These are phyloP conservation scores for Ilyonectria sp. DNA, from an alignment of 2,329 filamentous ascomycete species.

Conservation along the genomic window DNA sequence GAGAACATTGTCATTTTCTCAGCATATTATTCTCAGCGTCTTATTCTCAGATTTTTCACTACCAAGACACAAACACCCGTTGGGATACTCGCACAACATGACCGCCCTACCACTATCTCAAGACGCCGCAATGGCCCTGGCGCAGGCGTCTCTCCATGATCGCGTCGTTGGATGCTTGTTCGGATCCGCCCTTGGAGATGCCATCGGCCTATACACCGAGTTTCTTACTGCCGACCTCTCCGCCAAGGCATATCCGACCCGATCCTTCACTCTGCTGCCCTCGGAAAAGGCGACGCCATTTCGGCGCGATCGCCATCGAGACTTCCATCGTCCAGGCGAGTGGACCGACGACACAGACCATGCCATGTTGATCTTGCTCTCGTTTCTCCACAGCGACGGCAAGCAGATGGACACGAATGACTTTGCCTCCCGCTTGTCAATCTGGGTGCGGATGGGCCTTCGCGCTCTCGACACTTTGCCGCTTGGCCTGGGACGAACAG, in stretches of 20 bases:
- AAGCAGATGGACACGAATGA: conserved; percentile 54
- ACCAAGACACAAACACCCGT: background rate
- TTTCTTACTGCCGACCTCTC: conserved; percentile 59
- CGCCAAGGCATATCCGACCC: conserved; percentile 53
- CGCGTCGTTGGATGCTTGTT: conserved; percentile 62
- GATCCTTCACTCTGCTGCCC: conserved; percentile 58
- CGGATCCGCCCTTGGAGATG: conserved; percentile 68
- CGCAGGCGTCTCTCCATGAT: conserved; percentile 50
- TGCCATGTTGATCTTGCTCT: conserved; percentile 64
- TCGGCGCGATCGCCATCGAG: conserved; percentile 61
- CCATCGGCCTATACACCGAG: conserved; percentile 69
- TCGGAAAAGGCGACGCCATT: conserved; percentile 56
- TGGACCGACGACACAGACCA: conserved; percentile 73
- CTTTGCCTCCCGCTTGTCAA: conserved; percentile 61
- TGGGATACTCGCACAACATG: conserved; percentile 26
- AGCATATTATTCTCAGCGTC: background rate
- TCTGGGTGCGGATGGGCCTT: conserved; percentile 65
- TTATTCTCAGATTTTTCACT: background rate
- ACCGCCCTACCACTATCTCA: conserved; percentile 29
- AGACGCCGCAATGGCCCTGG: conserved; percentile 37
- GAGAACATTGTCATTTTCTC: no score
- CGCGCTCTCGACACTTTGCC: conserved; percentile 62
- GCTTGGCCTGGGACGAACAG: conserved; percentile 63
- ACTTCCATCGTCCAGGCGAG: conserved; percentile 57
- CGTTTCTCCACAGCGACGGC: conserved; percentile 62